Conservation (phyloP, 306 rosid genomes). For the Cucurbita ficifolia region DNA sequence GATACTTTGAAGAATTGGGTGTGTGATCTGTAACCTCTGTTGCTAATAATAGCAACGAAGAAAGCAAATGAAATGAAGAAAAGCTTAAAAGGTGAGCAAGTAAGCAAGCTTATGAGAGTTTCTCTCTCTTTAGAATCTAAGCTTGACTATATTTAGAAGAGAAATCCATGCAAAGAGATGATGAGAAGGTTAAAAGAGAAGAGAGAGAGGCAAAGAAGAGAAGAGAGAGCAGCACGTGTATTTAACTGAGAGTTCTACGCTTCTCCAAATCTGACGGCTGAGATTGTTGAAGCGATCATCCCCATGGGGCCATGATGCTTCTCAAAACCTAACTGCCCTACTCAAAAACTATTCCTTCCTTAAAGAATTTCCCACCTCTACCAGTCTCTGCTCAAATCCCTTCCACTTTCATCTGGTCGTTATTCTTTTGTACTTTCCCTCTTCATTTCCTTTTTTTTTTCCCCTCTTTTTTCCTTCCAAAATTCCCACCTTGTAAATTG, state of each 20-base stretch:
- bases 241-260: conserved; percentile 57
- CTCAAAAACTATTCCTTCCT: conserved; percentile 60
- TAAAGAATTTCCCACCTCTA: conserved; percentile 14
- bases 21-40: conserved; percentile 22
- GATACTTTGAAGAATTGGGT: not conserved
- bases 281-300: conserved; percentile 22
- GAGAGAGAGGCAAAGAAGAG: conserved; percentile 20
- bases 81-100: conserved; percentile 6
- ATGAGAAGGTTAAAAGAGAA: conserved; percentile 11
- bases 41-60: conserved; percentile 32
- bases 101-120: conserved; percentile 18
- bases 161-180: conserved; percentile 70
- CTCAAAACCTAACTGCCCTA: conserved; percentile 31
- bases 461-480: not conserved
- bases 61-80: conserved; percentile 10
- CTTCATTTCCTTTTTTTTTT: not conserved
- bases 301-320: conserved; percentile 16
- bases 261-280: conserved; percentile 39
- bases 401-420: conserved; percentile 23
- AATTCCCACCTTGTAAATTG: not conserved
- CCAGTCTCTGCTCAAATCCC: not conserved
- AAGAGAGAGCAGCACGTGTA: conserved; percentile 67
- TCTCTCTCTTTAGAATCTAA: conserved; percentile 16
- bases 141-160: conserved; percentile 44
- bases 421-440: conserved; percentile 38